A percentile compares a stretch with the other conserved stretches of the same genome.
phyloP scores from a whole-genome alignment of 2,329 filamentous ascomycete genomes.

The Aureobasidium mangrovei region DNA sequence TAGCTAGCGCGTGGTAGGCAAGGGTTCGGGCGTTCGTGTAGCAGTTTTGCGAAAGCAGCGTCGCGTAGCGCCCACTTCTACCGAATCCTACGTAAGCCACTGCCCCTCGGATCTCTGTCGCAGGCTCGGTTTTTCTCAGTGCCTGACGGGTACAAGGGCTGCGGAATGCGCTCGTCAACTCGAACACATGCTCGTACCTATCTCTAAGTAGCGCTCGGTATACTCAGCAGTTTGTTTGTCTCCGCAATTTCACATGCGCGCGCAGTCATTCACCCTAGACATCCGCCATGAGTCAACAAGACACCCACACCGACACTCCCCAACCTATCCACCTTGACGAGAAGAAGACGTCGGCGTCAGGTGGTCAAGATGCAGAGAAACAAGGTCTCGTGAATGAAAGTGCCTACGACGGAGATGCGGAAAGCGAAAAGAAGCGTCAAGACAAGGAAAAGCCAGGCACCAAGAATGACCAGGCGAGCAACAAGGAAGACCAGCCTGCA shows the following conservation, averaged over 20 bases:
- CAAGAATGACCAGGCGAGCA: constrained; percentile 12
- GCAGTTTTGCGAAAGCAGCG: too few relatives aligned
- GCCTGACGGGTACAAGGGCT: neutral
- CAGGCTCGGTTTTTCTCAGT: too few relatives aligned
- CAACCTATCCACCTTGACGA: neutral
- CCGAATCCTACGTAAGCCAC: too few relatives aligned
- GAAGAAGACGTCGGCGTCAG: neutral
- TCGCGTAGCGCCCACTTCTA: too few relatives aligned
- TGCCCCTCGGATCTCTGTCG: too few relatives aligned
- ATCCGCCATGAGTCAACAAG: neutral
- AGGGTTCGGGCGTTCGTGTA: neutral
- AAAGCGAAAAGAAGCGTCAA: neutral
- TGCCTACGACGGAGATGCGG: neutral
- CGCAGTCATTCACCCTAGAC: neutral
- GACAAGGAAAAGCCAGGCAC: constrained; percentile 1
- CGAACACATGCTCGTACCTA: neutral
- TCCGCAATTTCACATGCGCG: constrained; percentile 10
- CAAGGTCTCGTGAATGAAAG: neutral
- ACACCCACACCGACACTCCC: neutral
- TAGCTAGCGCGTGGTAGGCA: constrained; percentile 2
- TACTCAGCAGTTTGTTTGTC: neutral
- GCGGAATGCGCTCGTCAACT: neutral
- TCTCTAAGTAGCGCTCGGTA: neutral
- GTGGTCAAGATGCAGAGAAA: neutral
- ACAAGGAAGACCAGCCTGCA: constrained; percentile 43